A percentile compares a stretch with the other conserved stretches of the same genome.
Evolutionary conservation across 1,139 yeast genomes (phyloP).

Genomic region (Lodderomyces margitis): DNA sequence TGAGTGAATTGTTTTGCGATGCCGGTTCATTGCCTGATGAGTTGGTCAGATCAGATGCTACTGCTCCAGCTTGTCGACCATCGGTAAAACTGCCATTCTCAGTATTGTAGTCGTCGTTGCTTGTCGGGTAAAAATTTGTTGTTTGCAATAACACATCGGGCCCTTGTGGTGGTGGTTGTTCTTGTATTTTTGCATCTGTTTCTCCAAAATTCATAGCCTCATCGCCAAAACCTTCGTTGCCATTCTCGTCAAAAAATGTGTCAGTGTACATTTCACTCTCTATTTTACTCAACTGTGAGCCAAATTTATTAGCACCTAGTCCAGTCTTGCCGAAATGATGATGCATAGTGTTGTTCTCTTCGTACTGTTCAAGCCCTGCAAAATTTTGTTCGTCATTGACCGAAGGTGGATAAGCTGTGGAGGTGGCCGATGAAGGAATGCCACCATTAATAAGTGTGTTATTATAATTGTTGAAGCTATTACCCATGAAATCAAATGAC

Average conservation of each 20-base stretch:
- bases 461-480: slow-evolving; percentile 8
- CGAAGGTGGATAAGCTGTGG: slow-evolving; percentile 35
- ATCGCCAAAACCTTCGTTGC: neutral
- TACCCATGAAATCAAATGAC: slow-evolving; percentile 16
- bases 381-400: slow-evolving; percentile 7
- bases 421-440: slow-evolving; percentile 25
- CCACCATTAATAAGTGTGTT: slow-evolving; percentile 17
- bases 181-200: neutral
- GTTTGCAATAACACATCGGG: neutral
- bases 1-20: neutral
- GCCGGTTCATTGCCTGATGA: neutral
- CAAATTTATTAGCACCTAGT: slow-evolving; percentile 15
- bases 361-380: slow-evolving; percentile 3
- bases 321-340: slow-evolving; percentile 18
- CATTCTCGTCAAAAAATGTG: slow-evolving; percentile 12
- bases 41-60: neutral
- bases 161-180: neutral
- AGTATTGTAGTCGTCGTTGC: neutral
- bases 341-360: slow-evolving; percentile 10
- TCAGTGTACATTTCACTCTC: slow-evolving; percentile 17
- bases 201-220: neutral
- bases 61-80: neutral
- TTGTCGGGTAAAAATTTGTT: slow-evolving; percentile 1
- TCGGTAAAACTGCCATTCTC: neutral
- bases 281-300: slow-evolving; percentile 16